phyloP scores from a whole-genome alignment of 2,329 filamentous ascomycete genomes.

The Aspergillus pseudoviridinutans region DNA sequence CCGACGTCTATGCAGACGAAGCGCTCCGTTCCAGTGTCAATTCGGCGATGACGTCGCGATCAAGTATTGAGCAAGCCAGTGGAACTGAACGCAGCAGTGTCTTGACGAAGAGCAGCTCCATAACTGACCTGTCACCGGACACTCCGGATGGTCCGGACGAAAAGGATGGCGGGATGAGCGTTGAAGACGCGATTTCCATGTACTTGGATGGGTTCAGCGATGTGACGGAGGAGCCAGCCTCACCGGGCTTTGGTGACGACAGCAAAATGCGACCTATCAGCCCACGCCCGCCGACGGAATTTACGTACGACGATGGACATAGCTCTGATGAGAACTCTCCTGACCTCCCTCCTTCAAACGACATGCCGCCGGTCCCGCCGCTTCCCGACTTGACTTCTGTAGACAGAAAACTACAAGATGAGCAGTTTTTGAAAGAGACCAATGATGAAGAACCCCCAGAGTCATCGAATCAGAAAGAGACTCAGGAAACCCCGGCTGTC shows the following conservation, averaged over 20 bases:
- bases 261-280: conserved; percentile 29
- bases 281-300: conserved; percentile 25
- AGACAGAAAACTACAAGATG: conserved; percentile 5
- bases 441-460: conserved; percentile 2
- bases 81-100: conserved; percentile 82
- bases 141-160: conserved; percentile 65
- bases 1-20: conserved; percentile 29
- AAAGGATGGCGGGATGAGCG: conserved; percentile 50
- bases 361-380: conserved; percentile 18
- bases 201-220: conserved; percentile 57
- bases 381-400: conserved; percentile 12
- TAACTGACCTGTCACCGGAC: conserved; percentile 56
- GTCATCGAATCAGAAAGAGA: background rate
- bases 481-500: background rate
- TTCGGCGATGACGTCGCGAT: conserved; percentile 58
- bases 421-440: conserved; percentile 11
- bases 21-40: conserved; percentile 54
- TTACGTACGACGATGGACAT: conserved; percentile 23
- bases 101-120: conserved; percentile 72
- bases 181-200: conserved; percentile 59
- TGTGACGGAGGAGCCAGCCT: conserved; percentile 35
- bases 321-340: conserved; percentile 16
- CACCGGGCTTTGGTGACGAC: conserved; percentile 28
- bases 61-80: conserved; percentile 53
- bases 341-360: conserved; percentile 16